These are phyloP conservation scores for Zancudomyces culisetae DNA, from an alignment of 371 early-diverging fungal genomes.

Conservation along the genomic window DNA sequence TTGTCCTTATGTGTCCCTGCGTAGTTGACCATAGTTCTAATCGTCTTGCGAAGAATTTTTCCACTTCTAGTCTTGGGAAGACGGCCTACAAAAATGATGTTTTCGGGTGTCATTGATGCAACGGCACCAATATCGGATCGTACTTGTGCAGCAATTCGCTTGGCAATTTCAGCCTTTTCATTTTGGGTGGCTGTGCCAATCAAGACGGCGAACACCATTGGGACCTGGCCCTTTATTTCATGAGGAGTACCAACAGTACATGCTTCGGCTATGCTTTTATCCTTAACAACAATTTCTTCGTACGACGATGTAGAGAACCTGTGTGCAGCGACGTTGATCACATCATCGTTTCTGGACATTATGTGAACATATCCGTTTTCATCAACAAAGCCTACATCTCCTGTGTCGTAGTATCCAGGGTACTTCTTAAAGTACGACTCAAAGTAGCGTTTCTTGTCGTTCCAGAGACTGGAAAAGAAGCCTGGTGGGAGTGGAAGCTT, in stretches of 20 bases:
- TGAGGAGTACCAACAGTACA: slow-evolving; percentile 48
- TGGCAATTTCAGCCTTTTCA: slow-evolving; percentile 15
- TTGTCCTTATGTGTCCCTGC: neutral
- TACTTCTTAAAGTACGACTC: slow-evolving; percentile 55
- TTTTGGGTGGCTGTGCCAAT: slow-evolving; percentile 13
- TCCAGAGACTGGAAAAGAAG: slow-evolving; percentile 48
- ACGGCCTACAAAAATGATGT: slow-evolving; percentile 36
- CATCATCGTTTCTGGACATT: slow-evolving; percentile 80
- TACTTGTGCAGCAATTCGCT: slow-evolving; percentile 29
- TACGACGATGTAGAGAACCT: slow-evolving; percentile 80
- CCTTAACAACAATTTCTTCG: slow-evolving; percentile 56
- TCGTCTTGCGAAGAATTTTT: slow-evolving; percentile 68
- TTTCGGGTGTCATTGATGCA: slow-evolving; percentile 44
- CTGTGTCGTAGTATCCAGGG: slow-evolving; percentile 71
- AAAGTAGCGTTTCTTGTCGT: slow-evolving; percentile 52
- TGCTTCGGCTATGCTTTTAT: slow-evolving; percentile 55
- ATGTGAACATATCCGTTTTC: slow-evolving; percentile 55
- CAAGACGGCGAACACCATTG: slow-evolving; percentile 38
- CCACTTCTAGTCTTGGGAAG: slow-evolving; percentile 89
- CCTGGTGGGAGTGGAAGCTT: slow-evolving; percentile 68
- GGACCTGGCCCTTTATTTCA: slow-evolving; percentile 44
- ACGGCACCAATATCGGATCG: slow-evolving; percentile 53
- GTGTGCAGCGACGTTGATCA: slow-evolving; percentile 87
- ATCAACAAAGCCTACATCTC: slow-evolving; percentile 64
- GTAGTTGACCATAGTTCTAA: slow-evolving; percentile 38